Evolutionary conservation across 192 early-diverging fungal genomes (phyloP).

Genomic region (Entomortierella lignicola): DNA sequence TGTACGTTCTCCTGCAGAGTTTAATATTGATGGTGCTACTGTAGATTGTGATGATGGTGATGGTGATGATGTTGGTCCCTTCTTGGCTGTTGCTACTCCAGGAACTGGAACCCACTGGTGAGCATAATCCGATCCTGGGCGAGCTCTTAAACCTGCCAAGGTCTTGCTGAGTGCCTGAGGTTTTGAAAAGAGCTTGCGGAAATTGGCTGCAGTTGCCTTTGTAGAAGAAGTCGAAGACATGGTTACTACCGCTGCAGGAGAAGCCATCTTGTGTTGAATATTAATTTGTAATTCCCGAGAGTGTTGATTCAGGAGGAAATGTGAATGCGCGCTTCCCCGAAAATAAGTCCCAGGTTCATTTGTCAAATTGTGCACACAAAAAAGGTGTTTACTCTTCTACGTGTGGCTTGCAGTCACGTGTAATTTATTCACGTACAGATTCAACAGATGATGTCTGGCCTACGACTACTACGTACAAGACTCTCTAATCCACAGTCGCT

Average conservation of each 20-base stretch:
- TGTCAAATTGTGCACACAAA: too few species aligned
- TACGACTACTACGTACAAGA: not conserved
- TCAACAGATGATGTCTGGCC: not conserved
- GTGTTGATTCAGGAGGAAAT: not conserved
- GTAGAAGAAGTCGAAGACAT: slow-evolving; percentile 43
- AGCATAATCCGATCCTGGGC: slow-evolving; percentile 29
- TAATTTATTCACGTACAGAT: not conserved
- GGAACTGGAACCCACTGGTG: slow-evolving; percentile 52
- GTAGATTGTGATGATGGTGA: slow-evolving; percentile 4
- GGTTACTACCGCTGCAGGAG: slow-evolving; percentile 43
- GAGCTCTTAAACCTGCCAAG: slow-evolving; percentile 35
- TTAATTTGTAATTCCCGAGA: not conserved
- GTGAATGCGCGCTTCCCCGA: not conserved
- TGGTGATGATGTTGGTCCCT: not conserved
- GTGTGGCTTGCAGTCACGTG: not conserved
- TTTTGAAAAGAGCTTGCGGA: slow-evolving; percentile 50
- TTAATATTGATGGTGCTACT: slow-evolving; percentile 51
- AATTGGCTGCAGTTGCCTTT: slow-evolving; percentile 15
- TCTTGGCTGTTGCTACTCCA: slow-evolving; percentile 38
- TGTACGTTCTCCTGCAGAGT: slow-evolving; percentile 36
- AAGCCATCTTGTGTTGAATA: slow-evolving; percentile 25
- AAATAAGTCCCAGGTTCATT: not conserved
- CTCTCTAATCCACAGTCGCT: slow-evolving; percentile 34
- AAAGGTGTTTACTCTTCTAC: not conserved
- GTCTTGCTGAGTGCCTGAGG: slow-evolving; percentile 42